A percentile compares a stretch with the other conserved stretches of the same genome.
Evolutionary conservation across 177 flowering plant genomes (phyloP).

Genomic region (Telopea speciosissima): DNA sequence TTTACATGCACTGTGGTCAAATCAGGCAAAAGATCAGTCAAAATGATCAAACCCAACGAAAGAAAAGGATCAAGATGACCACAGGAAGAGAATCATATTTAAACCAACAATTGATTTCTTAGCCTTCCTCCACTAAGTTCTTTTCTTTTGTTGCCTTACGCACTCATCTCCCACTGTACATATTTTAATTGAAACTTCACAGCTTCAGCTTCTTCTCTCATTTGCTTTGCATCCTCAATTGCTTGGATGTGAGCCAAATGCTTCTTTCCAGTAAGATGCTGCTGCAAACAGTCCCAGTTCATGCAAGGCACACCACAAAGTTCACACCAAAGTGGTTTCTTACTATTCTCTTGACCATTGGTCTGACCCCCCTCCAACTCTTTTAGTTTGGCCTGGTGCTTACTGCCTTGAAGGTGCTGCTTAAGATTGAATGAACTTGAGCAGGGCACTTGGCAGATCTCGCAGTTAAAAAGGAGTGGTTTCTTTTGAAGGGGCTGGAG

Average conservation of each 20-base stretch:
- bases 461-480: conserved; percentile 4
- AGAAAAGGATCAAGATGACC: not conserved
- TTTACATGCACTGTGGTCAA: not conserved
- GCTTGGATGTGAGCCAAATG: not conserved
- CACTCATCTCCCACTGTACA: conserved; percentile 3
- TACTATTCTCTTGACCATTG: not conserved
- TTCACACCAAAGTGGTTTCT: not conserved
- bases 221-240: conserved; percentile 1
- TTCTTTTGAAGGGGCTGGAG: not conserved
- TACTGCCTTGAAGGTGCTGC: not conserved
- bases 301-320: not conserved
- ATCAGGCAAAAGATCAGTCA: not conserved
- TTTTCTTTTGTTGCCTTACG: not conserved
- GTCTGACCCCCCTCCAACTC: not conserved
- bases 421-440: not conserved
- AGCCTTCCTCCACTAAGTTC: not conserved
- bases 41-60: not conserved
- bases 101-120: not conserved
- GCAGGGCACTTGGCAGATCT: conserved; percentile 22
- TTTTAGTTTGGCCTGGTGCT: conserved; percentile 1
- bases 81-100: not conserved
- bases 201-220: not conserved
- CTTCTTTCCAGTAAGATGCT: not conserved
- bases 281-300: not conserved
- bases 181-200: not conserved